Conservation (phyloP, 768 basidiomycete species). For the Butyriboletus loyo region DNA sequence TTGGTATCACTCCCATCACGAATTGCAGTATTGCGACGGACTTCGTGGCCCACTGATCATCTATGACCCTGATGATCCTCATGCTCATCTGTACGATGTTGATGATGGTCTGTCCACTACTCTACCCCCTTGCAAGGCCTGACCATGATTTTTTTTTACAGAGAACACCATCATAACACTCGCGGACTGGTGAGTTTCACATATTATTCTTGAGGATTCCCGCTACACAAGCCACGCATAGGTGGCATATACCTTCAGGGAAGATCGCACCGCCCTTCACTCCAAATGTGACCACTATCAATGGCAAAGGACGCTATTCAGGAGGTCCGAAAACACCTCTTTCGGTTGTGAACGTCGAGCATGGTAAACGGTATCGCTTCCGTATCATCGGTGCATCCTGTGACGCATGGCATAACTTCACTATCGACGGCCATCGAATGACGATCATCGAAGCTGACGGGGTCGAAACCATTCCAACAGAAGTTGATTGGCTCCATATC, state of each 20-base stretch:
- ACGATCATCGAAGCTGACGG: constrained; percentile 47
- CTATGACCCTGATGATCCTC: constrained; percentile 47
- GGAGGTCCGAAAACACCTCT: constrained; percentile 34
- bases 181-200: constrained; percentile 40
- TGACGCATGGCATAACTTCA: constrained; percentile 31
- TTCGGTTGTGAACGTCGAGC: constrained; percentile 37
- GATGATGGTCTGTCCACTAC: constrained; percentile 38
- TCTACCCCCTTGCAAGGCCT: neutral
- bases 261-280: constrained; percentile 24
- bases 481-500: constrained; percentile 42
- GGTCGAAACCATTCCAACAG: constrained; percentile 29
- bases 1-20: constrained; percentile 48
- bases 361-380: constrained; percentile 40
- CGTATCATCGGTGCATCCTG: constrained; percentile 36
- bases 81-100: constrained; percentile 39
- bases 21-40: constrained; percentile 41
- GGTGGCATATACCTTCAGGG: constrained; percentile 28
- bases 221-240: neutral
- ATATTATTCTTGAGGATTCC: neutral
- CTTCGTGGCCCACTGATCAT: constrained; percentile 42
- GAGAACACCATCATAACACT: constrained; percentile 44
- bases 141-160: constrained; percentile 9
- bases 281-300: constrained; percentile 42
- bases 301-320: constrained; percentile 40
- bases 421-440: constrained; percentile 35